Evolutionary conservation across 495 filamentous ascomycete species (phyloP), one percentile per base, ranked within the genome.

Genomic region (Aeminium ludgeri): DNA sequence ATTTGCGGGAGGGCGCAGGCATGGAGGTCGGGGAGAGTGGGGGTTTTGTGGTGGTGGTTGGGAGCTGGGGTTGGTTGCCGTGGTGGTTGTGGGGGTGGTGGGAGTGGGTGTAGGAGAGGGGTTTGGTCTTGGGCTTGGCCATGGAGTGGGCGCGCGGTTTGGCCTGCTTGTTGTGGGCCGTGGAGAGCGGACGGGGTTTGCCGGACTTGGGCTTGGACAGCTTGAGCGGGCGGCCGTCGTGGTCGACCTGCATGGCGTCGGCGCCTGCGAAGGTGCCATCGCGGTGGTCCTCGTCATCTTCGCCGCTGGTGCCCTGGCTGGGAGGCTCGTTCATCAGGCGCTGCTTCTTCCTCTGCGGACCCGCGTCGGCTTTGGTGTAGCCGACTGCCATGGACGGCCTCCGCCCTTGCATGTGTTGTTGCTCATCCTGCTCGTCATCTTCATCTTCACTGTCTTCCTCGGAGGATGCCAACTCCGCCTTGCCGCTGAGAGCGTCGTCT

Each of bases 401-500:
- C 2, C 20, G 10, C 11, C 20, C 15, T 65, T n/a, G n/a, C n/a
- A n/a, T n/a, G n/a, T n/a, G n/a, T n/a, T 73, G 52, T 62, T 69
- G 57, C 56, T 68, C 43, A 59, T 73, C 46, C 51, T 72, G 74
- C 40, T 73, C 73, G 43, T 71, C 69, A 34, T 70, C 72, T 30
- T 67, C 71, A 30, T 74, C 73, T 41, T 87, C 83, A 46, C 73
- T 78, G 19, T 80, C 76, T 40, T 84, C 81, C 31, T 82, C 86
- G 19, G 86, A 94, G 10, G 85, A 94, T 30, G 82, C 76, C 28
- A 70, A 72, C 51, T 93, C 87, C 30, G 87, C 86, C 49, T 74
- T 76, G 11, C 84, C 83, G 56, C 85, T 92, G 48, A 91, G 74
- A 6, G 80, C 82, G 60, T 96, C 91, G 55, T 94, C 89, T 28